Evolutionary conservation across 495 filamentous ascomycete genomes (phyloP).

Genomic region (Cudoniella acicularis): DNA sequence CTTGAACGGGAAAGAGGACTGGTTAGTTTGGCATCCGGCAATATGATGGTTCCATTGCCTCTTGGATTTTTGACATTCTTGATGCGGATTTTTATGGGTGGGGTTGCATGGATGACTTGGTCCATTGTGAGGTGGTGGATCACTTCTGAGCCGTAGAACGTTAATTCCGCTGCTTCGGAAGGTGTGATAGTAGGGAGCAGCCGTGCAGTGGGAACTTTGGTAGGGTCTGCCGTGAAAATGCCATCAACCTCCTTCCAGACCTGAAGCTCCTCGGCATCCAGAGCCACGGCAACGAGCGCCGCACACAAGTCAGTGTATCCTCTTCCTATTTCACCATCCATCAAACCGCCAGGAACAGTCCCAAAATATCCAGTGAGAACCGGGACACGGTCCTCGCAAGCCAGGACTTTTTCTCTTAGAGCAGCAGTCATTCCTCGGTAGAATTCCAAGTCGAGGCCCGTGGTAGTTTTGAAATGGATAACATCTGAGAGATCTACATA

Average conservation of each 20-base stretch:
- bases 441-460: slow-evolving; percentile 72
- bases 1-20: slow-evolving; percentile 26
- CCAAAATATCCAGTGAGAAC: slow-evolving; percentile 88
- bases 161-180: slow-evolving; percentile 84
- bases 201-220: slow-evolving; percentile 80
- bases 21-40: slow-evolving; percentile 48
- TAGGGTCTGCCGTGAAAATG: slow-evolving; percentile 84
- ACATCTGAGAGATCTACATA: slow-evolving; percentile 83
- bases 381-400: slow-evolving; percentile 67
- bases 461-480: slow-evolving; percentile 55
- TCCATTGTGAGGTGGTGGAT: slow-evolving; percentile 99
- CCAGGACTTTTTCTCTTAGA: slow-evolving; percentile 63
- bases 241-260: slow-evolving; percentile 94
- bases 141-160: slow-evolving; percentile 91
- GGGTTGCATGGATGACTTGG: slow-evolving; percentile 84
- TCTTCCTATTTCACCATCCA: slow-evolving; percentile 73
- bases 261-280: slow-evolving; percentile 75
- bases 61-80: slow-evolving; percentile 97
- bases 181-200: slow-evolving; percentile 77
- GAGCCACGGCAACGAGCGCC: slow-evolving; percentile 73
- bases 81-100: slow-evolving; percentile 87
- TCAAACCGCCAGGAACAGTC: slow-evolving; percentile 72
- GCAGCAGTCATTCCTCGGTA: slow-evolving; percentile 65
- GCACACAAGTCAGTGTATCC: slow-evolving; percentile 91
- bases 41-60: slow-evolving; percentile 82